Conservation (phyloP, 176 grass and related monocot genomes). For the Paspalum vaginatum region DNA sequence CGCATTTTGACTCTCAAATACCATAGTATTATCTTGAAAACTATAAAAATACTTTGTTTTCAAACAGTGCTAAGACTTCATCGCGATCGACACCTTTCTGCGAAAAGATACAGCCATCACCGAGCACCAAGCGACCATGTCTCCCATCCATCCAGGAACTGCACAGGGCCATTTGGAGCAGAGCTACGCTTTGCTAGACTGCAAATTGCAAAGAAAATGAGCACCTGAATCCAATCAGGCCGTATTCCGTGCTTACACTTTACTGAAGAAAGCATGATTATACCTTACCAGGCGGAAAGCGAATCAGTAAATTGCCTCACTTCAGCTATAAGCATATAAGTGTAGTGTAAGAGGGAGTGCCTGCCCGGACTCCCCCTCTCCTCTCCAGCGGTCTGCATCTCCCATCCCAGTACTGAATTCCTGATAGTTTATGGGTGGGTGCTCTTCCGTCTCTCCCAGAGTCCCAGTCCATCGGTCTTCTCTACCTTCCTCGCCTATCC, state of each 20-base stretch:
- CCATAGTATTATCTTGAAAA: no score
- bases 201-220: slow-evolving; percentile 40
- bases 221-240: slow-evolving; percentile 48
- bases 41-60: no score
- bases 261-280: slow-evolving; percentile 33
- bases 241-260: slow-evolving; percentile 27
- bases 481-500: slow-evolving; percentile 34
- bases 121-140: slow-evolving; percentile 31
- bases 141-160: slow-evolving; percentile 34
- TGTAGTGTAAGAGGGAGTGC: slow-evolving; percentile 17
- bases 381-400: slow-evolving; percentile 4
- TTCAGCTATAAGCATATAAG: slow-evolving; percentile 30
- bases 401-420: neutral
- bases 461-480: neutral
- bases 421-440: slow-evolving; percentile 44
- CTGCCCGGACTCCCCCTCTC: slow-evolving; percentile 46
- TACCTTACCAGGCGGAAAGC: slow-evolving; percentile 4
- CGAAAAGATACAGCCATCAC: slow-evolving; percentile 34
- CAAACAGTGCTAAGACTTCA: slow-evolving; percentile 57
- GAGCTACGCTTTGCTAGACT: neutral
- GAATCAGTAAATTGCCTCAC: slow-evolving; percentile 20
- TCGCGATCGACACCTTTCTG: slow-evolving; percentile 36
- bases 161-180: neutral
- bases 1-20: no score
- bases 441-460: neutral